Base-by-base conservation (phyloP, 108 stramenopile species). In the Chaetoceros muelleri region DNA sequence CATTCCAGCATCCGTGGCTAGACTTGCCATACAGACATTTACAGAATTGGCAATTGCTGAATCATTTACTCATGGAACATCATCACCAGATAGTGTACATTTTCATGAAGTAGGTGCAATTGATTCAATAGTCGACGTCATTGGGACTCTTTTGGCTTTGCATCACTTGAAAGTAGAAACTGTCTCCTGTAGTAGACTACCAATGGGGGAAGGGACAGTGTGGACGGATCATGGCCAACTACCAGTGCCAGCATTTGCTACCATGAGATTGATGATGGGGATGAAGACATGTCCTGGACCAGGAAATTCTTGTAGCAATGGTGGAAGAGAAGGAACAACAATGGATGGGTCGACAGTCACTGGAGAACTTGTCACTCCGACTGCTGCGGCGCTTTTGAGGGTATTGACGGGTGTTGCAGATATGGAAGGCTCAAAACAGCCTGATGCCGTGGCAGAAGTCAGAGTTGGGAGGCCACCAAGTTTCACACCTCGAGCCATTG, bases 31-130 rank as follows among this genome's bases (percentile, higher is more conserved):
- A 22, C 54, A 55, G 21, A 72, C 87, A 0, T 96, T 96, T 66
- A 80, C 82, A 18, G 84, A 63, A 28, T 66, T 96, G 21, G 95
- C 93, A 3, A 68, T 78, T 19, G 93, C 95, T 2, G 95, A 96
- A 63, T 85, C 90, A 34, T 46, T 62, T 2, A 89, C 90, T 22
- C 95, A 96, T 60, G 90, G 93, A 7, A 74, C 85, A 19, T 47
- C 55, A 1, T 60, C 73, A 3, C 60, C 76, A 8, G 90, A 94
- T 53, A 30, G 74, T 23, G 93, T 96, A 19, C 92, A 93, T 61
- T 96, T 96, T 55, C 95, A 96, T 62, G 95, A 96, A 62, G 95
- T 96, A 0, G 95, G 95, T 29, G 87, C 90, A 5, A 71, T 94
- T 18, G 93, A 94, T 72, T 84, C 80, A 55, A 93, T 94, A 54